Conservation (phyloP, 768 basidiomycete genomes). For the Russula abietina region DNA sequence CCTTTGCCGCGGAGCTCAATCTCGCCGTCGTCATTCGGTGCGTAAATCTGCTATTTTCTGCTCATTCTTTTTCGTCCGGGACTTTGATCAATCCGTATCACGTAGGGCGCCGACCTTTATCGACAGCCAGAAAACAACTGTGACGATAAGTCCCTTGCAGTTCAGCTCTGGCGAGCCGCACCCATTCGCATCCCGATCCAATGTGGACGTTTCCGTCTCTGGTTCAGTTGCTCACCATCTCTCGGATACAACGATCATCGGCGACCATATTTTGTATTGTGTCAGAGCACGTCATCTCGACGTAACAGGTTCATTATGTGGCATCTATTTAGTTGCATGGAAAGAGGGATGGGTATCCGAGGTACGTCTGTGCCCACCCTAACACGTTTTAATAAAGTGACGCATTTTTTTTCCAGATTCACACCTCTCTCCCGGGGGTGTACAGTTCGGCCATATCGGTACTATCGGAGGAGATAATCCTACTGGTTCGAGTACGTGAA, state of each 20-base stretch:
- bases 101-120: neutral
- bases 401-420: neutral
- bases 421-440: neutral
- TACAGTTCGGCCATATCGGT: conserved; percentile 7
- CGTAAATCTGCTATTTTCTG: neutral
- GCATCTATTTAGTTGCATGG: too few species aligned
- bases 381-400: neutral
- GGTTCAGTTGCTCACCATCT: conserved; percentile 5
- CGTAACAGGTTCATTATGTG: neutral
- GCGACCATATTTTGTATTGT: conserved; percentile 15
- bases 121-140: neutral
- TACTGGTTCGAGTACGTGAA: conserved; percentile 7
- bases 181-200: conserved; percentile 1
- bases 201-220: neutral
- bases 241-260: conserved; percentile 14
- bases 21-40: conserved; percentile 8
- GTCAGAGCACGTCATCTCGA: neutral
- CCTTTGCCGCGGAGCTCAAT: conserved; percentile 16
- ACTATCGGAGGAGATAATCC: conserved; percentile 4
- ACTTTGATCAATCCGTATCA: neutral
- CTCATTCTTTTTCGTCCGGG: neutral
- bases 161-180: conserved; percentile 11
- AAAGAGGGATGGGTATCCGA: too few species aligned
- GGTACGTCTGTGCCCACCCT: neutral
- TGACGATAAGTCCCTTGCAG: conserved; percentile 5